Base-by-base conservation (phyloP, 257 asterid genomes). In the Ballota nigra region DNA sequence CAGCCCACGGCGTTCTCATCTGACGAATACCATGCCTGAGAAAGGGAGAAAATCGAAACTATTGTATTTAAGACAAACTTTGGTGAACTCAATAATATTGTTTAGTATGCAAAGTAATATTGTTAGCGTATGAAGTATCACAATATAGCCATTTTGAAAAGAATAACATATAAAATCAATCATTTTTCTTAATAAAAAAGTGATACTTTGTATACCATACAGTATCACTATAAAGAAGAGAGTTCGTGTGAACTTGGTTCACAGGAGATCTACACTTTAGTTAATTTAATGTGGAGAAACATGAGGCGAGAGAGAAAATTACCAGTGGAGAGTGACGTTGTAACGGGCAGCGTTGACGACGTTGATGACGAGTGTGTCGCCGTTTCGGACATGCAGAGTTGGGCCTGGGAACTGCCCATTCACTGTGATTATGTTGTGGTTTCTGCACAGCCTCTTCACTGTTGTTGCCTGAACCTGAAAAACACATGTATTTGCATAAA, bases 351-450 rank as follows among this genome's bases (percentile, higher is more conserved):
- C 69, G 70, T 90, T 88, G 5, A 76, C n/a, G 79, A 80, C 96
- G 20, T 71, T 88, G 77, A 90, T 75, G 36, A 81, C 76, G 13
- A 90, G 79, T 1, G 83, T 74, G 71, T 90, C 96, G 4, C 96
- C 96, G 18, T 88, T 71, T 49, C 89, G 77, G 2, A 66, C 93
- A 8, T 62, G 73, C 66, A 90, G 43, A 6, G 83, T 81, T 5
- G 97, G 96, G 28, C 96, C 96, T 2, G 96, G 97, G 22, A 88
- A 85, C 75, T 85, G 93, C 0, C 92, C 96, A 11, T 90, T 88
- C 0, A 88, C 92, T 0, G 96, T 88, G 36, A 90, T 74, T 67
- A 86, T 83, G 68, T 57, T 85, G 63, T 72, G 84, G 29, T 79
- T 82, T 80, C 29, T 81, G 86, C 97, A 90, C 69, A 88, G 83